Evolutionary conservation across 208 protist genomes (phyloP), one percentile per base, ranked within the genome.

Genomic region (Wallacemonas sp.): DNA sequence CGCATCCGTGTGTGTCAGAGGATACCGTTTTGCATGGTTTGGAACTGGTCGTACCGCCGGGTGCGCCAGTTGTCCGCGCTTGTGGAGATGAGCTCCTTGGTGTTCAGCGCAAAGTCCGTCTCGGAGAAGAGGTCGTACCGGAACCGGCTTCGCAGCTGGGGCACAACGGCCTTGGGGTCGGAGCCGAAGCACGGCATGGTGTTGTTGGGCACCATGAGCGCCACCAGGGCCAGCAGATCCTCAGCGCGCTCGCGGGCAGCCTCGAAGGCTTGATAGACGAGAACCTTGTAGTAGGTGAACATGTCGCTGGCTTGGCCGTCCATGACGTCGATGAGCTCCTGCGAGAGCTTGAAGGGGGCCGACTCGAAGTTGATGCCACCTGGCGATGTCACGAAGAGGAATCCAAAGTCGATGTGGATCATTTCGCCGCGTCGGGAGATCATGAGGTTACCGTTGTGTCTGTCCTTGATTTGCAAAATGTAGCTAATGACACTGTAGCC

Each of bases 361-460:
- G 87, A 96, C 72, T 98, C 95, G 74, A 98, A 97, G 62, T 96
- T 96, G 23, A 98, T 69, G 29, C 96, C 94, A 11, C 97, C 97
- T 18, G 98, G 98, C 10, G 95, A 97, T n/a, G 93, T 98, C 26
- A 86, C 84, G 42, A 99, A 86, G 41, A 99, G 88, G 74, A 99
- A 99, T 14, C 98, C 98, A 85, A 99, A 99, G 80, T 99, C 98
- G 65, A 99, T 99, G 79, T 99, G 98, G 11, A 99, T 81, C 31
- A 99, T 57, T 32, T 81, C 64, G 36, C 98, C 98, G n/a, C 92
- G 72, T 41, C 79, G 81, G 8, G 85, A 75, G 20, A 99, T 79
- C 81, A 98, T 90, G 50, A 99, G 89, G 78, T 98, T 98, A 42
- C 96, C 96, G 65, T 99, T 98, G 73, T 98, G 96, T 22, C 97